phyloP scores from a whole-genome alignment of 1,284 basidiomycete species.

The Ustilago shanxiensis region DNA sequence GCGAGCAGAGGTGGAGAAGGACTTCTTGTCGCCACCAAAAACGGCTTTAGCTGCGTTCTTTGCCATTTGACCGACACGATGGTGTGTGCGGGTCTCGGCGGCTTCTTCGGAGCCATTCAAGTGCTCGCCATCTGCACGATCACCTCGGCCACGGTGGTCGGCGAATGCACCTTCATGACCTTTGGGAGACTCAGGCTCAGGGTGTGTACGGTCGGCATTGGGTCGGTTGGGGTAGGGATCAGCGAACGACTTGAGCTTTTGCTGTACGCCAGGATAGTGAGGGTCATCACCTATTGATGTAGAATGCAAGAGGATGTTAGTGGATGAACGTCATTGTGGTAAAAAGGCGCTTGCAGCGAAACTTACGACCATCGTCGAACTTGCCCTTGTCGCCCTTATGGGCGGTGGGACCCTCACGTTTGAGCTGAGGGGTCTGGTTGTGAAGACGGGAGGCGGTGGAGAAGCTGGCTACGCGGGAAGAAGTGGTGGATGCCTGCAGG shows the following conservation, averaged over 20 bases:
- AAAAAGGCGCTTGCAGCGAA: background rate
- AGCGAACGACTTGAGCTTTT: slow-evolving; percentile 32
- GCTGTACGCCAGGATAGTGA: slow-evolving; percentile 43
- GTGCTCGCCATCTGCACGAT: slow-evolving; percentile 24
- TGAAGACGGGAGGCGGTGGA: slow-evolving; percentile 12
- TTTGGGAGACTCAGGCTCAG: slow-evolving; percentile 42
- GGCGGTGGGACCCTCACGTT: slow-evolving; percentile 44
- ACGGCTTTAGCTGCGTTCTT: slow-evolving; percentile 37
- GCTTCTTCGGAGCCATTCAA: slow-evolving; percentile 42
- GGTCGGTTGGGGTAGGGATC: slow-evolving; percentile 44
- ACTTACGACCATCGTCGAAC: slow-evolving; percentile 50
- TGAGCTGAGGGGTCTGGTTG: slow-evolving; percentile 30
- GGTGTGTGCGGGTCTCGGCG: slow-evolving; percentile 31
- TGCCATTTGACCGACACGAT: slow-evolving; percentile 30
- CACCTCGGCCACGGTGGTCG: slow-evolving; percentile 48
- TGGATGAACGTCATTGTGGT: too few relatives aligned
- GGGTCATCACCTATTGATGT: slow-evolving; percentile 33
- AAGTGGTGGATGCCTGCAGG: slow-evolving; percentile 9
- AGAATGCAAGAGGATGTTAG: background rate
- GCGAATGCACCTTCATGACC: slow-evolving; percentile 49
- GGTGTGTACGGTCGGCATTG: slow-evolving; percentile 9
- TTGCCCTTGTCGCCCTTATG: slow-evolving; percentile 34
- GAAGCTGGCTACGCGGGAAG: slow-evolving; percentile 15
- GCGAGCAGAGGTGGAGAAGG: slow-evolving; percentile 32
- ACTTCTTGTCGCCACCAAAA: slow-evolving; percentile 30